These are phyloP conservation scores for Cercospora sp. DNA, from an alignment of 2,329 filamentous ascomycete species.

Conservation along the genomic window DNA sequence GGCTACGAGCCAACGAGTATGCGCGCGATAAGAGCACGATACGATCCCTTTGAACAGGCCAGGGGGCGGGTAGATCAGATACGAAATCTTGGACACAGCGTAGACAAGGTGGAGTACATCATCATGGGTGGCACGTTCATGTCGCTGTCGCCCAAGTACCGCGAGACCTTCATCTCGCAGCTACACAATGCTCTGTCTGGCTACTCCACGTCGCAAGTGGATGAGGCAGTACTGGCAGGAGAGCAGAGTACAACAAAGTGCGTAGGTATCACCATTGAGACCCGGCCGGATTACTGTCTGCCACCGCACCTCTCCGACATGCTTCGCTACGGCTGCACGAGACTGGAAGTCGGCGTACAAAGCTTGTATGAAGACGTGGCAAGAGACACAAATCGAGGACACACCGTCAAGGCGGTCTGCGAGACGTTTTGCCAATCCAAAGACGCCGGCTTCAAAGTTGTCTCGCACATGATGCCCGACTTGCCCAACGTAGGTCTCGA, in stretches of 20 bases:
- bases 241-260: conserved; percentile 98
- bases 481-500: conserved; percentile 98
- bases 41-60: conserved; percentile 97
- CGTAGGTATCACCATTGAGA: conserved; percentile 98
- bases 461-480: conserved; percentile 99
- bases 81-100: conserved; percentile 89
- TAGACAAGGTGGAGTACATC: conserved; percentile 99
- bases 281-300: conserved; percentile 91
- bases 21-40: conserved; percentile 93
- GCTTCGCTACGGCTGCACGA: conserved; percentile 95
- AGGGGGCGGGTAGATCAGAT: conserved; percentile 95
- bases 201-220: conserved; percentile 90
- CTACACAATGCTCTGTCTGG: conserved; percentile 95
- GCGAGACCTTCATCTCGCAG: conserved; percentile 91
- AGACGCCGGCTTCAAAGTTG: conserved; percentile 97
- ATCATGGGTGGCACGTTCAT: conserved; percentile 99
- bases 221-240: conserved; percentile 90
- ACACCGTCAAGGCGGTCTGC: conserved; percentile 91
- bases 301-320: conserved; percentile 94
- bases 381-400: conserved; percentile 94
- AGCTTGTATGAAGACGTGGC: conserved; percentile 97
- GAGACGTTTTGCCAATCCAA: conserved; percentile 98
- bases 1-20: conserved; percentile 98
- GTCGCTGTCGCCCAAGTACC: conserved; percentile 85
- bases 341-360: conserved; percentile 92